Percentiles rank a stretch among this genome's conserved stretches.
phyloP scores from a whole-genome alignment of 768 basidiomycete genomes.

The Psilocybe subaeruginosa region DNA sequence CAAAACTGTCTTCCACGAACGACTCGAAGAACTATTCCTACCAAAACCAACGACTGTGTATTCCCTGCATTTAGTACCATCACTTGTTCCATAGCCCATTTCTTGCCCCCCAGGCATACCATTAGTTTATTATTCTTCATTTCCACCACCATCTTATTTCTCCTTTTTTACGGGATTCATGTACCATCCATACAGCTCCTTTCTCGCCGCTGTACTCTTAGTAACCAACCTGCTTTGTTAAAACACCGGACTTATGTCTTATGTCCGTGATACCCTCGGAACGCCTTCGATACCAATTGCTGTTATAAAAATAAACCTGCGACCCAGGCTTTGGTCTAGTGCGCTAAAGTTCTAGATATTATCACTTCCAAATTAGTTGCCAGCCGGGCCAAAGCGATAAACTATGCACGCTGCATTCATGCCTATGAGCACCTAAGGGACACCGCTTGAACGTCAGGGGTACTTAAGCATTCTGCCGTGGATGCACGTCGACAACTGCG shows the following conservation, averaged over 20 bases:
- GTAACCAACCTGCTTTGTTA: not conserved
- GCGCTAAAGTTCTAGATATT: too few relatives aligned
- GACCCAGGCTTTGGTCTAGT: not conserved
- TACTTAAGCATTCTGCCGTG: not conserved
- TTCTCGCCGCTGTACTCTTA: slow-evolving; percentile 1
- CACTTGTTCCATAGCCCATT: slow-evolving; percentile 1
- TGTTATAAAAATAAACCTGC: not conserved
- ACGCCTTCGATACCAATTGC: not conserved
- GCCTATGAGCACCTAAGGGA: not conserved
- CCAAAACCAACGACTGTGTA: not conserved
- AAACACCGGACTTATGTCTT: not conserved
- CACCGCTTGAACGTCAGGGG: not conserved
- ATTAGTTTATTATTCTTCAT: slow-evolving; percentile 22
- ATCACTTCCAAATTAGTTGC: too few relatives aligned
- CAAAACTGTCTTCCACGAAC: not conserved
- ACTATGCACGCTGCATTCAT: not conserved
- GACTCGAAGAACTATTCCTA: not conserved
- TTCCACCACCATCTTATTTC: slow-evolving; percentile 3
- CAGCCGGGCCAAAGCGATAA: not conserved
- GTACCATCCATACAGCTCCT: slow-evolving; percentile 11
- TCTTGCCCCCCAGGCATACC: not conserved
- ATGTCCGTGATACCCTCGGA: not conserved
- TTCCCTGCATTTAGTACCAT: not conserved
- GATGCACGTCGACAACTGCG: not conserved
- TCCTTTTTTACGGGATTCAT: slow-evolving; percentile 8